Conservation (phyloP, 2,329 filamentous ascomycete species). For the Lachnellula occidentalis region DNA sequence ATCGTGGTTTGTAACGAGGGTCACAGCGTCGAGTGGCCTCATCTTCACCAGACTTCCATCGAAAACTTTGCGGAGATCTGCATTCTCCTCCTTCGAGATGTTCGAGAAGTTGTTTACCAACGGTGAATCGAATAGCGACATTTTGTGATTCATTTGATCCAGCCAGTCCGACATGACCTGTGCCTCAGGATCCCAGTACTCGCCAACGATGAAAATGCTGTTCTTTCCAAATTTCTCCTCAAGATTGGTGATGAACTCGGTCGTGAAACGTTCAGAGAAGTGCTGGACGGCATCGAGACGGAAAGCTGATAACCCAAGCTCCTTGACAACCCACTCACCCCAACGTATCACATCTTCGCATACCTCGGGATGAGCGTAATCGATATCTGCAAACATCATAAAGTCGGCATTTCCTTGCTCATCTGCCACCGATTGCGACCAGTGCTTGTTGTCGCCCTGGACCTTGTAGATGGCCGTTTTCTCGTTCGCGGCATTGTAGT, state of each 20-base stretch:
- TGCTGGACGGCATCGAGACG: conserved; percentile 68
- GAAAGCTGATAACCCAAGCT: conserved; percentile 56
- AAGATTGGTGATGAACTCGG: conserved; percentile 51
- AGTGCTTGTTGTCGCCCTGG: conserved; percentile 47
- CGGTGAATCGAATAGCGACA: conserved; percentile 58
- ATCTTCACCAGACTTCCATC: conserved; percentile 49
- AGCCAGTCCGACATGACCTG: conserved; percentile 49
- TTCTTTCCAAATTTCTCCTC: conserved; percentile 41
- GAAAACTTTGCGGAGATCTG: conserved; percentile 56
- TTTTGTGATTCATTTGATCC: conserved; percentile 47
- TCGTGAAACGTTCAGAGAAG: conserved; percentile 57
- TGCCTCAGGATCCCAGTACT: conserved; percentile 57
- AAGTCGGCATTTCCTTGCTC: conserved; percentile 62
- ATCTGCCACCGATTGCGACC: conserved; percentile 47
- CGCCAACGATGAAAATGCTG: conserved; percentile 58
- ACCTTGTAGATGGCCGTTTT: conserved; percentile 59
- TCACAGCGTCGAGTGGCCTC: conserved; percentile 51
- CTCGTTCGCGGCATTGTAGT: conserved; percentile 45
- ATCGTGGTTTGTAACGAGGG: conserved; percentile 65
- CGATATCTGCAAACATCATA: conserved; percentile 64
- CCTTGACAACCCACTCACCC: conserved; percentile 58
- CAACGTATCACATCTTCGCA: conserved; percentile 55
- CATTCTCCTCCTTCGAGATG: conserved; percentile 46
- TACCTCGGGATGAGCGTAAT: conserved; percentile 57
- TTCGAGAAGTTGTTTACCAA: conserved; percentile 59